Percentiles rank a stretch among this genome's conserved stretches.
These are phyloP conservation scores for Trypanosoma caninum DNA, from an alignment of 208 protist species.

Conservation along the genomic window DNA sequence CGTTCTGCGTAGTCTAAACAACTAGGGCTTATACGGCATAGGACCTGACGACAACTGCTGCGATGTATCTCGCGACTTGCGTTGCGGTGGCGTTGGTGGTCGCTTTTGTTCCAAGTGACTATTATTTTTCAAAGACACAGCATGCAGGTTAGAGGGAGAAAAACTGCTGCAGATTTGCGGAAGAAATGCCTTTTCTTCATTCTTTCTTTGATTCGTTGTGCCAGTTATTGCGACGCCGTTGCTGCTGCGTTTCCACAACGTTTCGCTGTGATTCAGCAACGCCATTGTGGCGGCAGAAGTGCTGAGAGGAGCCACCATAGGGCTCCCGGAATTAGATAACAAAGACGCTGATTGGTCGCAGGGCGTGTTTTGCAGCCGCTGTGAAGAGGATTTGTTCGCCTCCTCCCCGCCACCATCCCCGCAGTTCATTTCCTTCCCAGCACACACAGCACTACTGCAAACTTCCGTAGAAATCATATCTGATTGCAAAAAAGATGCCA, in stretches of 20 bases:
- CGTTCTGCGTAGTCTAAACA: no score
- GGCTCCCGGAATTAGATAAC: no score
- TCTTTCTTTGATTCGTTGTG: not conserved
- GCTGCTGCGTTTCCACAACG: slow-evolving; percentile 21
- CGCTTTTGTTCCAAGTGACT: not conserved
- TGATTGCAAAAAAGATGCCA: not conserved
- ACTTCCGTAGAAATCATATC: not conserved
- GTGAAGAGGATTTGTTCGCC: not conserved
- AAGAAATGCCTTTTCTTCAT: not conserved
- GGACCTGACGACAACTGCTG: not conserved
- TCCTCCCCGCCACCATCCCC: not conserved
- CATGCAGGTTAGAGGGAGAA: not conserved
- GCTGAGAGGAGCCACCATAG: no score
- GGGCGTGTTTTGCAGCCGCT: not conserved
- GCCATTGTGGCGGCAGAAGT: slow-evolving; percentile 8
- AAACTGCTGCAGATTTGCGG: not conserved
- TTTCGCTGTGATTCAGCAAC: slow-evolving; percentile 27
- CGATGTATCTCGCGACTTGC: not conserved
- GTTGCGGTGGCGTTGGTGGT: slow-evolving; percentile 9
- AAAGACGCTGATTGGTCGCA: no score
- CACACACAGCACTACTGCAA: not conserved
- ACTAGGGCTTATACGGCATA: not conserved
- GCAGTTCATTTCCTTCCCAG: not conserved
- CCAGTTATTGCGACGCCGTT: not conserved
- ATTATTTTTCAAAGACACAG: not conserved